These are phyloP conservation scores for Geranium rotundifolium DNA, from an alignment of 345 rosid genomes.

Conservation along the genomic window DNA sequence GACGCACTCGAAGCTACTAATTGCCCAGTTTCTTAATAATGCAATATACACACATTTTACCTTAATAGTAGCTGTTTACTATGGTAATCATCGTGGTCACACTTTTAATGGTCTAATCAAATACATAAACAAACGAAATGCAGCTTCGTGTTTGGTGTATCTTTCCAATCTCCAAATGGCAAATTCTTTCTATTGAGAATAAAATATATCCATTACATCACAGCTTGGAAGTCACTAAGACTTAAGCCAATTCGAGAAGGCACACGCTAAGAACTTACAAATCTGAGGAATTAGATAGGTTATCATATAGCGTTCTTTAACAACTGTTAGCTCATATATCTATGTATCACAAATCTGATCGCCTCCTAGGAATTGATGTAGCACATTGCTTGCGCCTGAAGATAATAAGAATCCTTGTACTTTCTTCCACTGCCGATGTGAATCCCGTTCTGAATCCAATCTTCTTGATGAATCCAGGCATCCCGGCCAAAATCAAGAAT, in stretches of 20 bases:
- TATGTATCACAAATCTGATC: background rate
- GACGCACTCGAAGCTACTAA: too few species aligned
- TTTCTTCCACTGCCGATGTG: slow-evolving; percentile 62
- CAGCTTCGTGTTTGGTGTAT: background rate
- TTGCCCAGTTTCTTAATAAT: too few species aligned
- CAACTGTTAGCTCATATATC: background rate
- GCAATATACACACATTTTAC: too few species aligned
- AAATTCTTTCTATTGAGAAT: too few species aligned
- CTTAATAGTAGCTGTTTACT: too few species aligned
- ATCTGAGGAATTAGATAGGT: background rate
- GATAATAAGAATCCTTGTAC: slow-evolving; percentile 80
- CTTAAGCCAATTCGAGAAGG: too few species aligned
- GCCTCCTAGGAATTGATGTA: slow-evolving; percentile 47
- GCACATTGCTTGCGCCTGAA: slow-evolving; percentile 77
- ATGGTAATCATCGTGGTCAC: too few species aligned
- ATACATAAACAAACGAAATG: background rate
- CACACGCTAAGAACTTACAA: too few species aligned
- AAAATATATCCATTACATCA: too few species aligned
- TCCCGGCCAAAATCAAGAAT: slow-evolving; percentile 77
- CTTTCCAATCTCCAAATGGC: background rate
- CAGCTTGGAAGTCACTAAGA: too few species aligned
- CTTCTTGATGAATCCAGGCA: slow-evolving; percentile 77
- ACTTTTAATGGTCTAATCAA: background rate
- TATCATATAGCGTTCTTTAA: background rate
- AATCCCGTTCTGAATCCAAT: slow-evolving; percentile 82